Conservation (phyloP, 1,284 basidiomycete species). For the Trichosporon sp. region DNA sequence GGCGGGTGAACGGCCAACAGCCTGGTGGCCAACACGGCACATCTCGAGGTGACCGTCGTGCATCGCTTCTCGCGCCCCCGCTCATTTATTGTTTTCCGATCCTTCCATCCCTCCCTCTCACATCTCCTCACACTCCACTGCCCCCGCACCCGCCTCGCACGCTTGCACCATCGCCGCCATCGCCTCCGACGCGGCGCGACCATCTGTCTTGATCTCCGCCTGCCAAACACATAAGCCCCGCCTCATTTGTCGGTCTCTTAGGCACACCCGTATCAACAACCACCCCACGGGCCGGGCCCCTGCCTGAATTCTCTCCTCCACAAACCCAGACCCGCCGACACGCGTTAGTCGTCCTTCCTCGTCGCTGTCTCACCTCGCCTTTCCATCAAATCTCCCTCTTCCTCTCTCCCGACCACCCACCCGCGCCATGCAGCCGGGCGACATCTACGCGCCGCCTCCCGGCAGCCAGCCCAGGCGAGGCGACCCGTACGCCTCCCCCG, state of each 20-base stretch:
- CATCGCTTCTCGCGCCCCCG: not conserved
- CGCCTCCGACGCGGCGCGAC: not conserved
- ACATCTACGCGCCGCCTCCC: slow-evolving; percentile 14
- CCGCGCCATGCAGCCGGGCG: slow-evolving; percentile 14
- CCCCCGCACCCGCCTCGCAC: not conserved
- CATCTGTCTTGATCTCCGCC: not conserved
- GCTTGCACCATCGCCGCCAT: not conserved
- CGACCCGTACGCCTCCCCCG: slow-evolving; percentile 8
- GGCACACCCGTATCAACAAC: not conserved
- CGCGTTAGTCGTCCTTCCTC: not conserved
- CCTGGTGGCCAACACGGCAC: not conserved
- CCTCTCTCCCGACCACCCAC: not conserved
- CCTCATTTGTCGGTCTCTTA: not conserved
- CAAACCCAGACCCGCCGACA: not conserved
- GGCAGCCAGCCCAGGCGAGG: not conserved
- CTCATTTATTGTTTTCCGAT: not conserved
- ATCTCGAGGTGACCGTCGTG: not conserved
- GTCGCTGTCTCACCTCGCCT: not conserved
- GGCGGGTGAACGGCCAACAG: too few species aligned
- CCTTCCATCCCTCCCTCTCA: not conserved
- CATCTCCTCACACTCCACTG: not conserved
- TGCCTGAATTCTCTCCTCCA: not conserved
- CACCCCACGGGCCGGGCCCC: not conserved
- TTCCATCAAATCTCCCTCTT: not conserved
- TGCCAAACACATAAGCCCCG: not conserved